phyloP scores from a whole-genome alignment of 129 eudicot species.

The Scalesia atractyloides region DNA sequence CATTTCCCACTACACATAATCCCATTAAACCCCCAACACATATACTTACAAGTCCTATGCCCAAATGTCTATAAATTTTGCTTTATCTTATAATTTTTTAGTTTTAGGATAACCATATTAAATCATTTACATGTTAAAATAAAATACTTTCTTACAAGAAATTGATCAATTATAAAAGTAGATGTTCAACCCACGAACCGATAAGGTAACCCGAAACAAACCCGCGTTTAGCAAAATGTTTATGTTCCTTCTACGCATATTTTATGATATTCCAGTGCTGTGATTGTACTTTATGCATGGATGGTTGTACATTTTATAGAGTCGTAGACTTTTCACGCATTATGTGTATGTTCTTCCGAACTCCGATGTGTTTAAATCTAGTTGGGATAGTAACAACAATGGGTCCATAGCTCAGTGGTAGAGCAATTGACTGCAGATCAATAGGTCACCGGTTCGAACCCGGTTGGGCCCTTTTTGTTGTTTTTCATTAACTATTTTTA shows the following conservation, averaged over 20 bases:
- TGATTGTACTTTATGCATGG: not conserved
- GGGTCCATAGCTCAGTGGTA: slow-evolving; percentile 99
- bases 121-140: too few species aligned
- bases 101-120: too few species aligned
- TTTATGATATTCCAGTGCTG: not conserved
- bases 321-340: not conserved
- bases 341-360: not conserved
- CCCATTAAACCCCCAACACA: too few species aligned
- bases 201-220: not conserved
- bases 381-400: accelerated
- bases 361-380: not conserved
- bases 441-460: slow-evolving; percentile 99
- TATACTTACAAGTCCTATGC: too few species aligned
- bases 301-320: not conserved
- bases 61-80: too few species aligned
- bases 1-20: too few species aligned
- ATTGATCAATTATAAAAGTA: too few species aligned
- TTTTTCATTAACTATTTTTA: not conserved
- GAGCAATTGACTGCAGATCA: slow-evolving; percentile 99
- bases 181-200: not conserved
- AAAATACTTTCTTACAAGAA: too few species aligned
- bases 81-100: too few species aligned
- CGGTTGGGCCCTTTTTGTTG: slow-evolving; percentile 23
- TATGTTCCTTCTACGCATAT: not conserved
- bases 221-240: too few species aligned